Conservation (phyloP, 2,329 filamentous ascomycete species). For the Periconia sp. region DNA sequence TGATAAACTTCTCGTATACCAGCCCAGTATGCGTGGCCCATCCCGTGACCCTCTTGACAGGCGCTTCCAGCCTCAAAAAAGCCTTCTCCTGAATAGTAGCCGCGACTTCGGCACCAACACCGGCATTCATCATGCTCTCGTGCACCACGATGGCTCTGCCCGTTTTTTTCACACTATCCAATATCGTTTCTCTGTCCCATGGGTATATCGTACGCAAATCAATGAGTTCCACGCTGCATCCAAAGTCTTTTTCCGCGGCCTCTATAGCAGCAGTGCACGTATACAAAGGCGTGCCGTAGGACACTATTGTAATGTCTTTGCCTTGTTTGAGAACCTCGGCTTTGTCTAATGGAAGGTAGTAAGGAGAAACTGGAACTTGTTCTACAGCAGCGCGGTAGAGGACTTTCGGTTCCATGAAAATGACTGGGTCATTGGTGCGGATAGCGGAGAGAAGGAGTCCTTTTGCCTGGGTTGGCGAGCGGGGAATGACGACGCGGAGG, state of each 20-base stretch:
- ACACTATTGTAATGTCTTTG: slow-evolving; percentile 78
- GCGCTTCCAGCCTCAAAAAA: slow-evolving; percentile 81
- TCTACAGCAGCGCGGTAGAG: slow-evolving; percentile 90
- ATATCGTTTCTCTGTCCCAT: slow-evolving; percentile 81
- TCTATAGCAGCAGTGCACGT: slow-evolving; percentile 76
- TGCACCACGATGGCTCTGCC: slow-evolving; percentile 86
- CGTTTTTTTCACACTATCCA: slow-evolving; percentile 83
- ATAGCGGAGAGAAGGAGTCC: slow-evolving; percentile 78
- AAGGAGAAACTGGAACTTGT: slow-evolving; percentile 79
- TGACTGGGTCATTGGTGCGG: slow-evolving; percentile 77
- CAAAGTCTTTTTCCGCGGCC: slow-evolving; percentile 73
- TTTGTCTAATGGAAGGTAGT: slow-evolving; percentile 81
- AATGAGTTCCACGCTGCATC: slow-evolving; percentile 79
- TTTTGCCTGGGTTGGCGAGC: slow-evolving; percentile 86
- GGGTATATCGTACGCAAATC: slow-evolving; percentile 88
- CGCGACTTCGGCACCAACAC: slow-evolving; percentile 85
- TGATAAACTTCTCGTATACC: slow-evolving; percentile 68
- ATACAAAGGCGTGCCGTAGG: slow-evolving; percentile 88
- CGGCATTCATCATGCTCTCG: slow-evolving; percentile 88
- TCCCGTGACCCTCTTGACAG: slow-evolving; percentile 81
- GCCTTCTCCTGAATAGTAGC: slow-evolving; percentile 86
- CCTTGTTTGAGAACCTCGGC: slow-evolving; percentile 83
- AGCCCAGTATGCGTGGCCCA: slow-evolving; percentile 85
- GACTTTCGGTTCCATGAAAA: slow-evolving; percentile 95
- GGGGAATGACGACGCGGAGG: slow-evolving; percentile 79